Evolutionary conservation across 1,284 basidiomycete species (phyloP).

Genomic region (Microbotryomycetes sp.): DNA sequence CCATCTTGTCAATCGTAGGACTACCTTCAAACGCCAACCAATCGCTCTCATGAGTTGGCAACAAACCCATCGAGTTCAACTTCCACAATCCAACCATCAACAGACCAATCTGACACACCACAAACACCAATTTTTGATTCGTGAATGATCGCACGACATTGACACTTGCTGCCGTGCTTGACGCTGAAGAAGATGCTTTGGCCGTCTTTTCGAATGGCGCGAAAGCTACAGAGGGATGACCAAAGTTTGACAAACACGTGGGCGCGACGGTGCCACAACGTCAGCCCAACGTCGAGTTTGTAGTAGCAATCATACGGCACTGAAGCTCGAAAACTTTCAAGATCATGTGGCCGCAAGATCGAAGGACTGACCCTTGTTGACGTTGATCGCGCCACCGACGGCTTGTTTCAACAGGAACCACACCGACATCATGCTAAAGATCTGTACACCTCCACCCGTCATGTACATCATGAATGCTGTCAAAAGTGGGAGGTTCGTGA

Average conservation of each 20-base stretch:
- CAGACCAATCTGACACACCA: conserved; percentile 36
- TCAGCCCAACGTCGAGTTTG: no score
- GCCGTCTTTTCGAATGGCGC: conserved; percentile 32
- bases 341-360: background rate
- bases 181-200: conserved; percentile 19
- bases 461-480: conserved; percentile 42
- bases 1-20: background rate
- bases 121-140: conserved; percentile 36
- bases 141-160: no score
- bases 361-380: conserved; percentile 30
- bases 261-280: no score
- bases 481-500: background rate
- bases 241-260: background rate
- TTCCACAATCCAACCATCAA: conserved; percentile 39
- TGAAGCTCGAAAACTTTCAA: no score
- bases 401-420: conserved; percentile 39
- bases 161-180: conserved; percentile 7
- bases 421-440: conserved; percentile 40
- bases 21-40: conserved; percentile 32
- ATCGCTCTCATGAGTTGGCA: conserved; percentile 36
- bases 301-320: no score
- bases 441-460: conserved; percentile 39
- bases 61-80: conserved; percentile 38
- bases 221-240: conserved; percentile 26
- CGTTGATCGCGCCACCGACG: conserved; percentile 32